These are phyloP conservation scores for Clavispora vitiphila DNA, from an alignment of 805 yeast species.

Conservation along the genomic window DNA sequence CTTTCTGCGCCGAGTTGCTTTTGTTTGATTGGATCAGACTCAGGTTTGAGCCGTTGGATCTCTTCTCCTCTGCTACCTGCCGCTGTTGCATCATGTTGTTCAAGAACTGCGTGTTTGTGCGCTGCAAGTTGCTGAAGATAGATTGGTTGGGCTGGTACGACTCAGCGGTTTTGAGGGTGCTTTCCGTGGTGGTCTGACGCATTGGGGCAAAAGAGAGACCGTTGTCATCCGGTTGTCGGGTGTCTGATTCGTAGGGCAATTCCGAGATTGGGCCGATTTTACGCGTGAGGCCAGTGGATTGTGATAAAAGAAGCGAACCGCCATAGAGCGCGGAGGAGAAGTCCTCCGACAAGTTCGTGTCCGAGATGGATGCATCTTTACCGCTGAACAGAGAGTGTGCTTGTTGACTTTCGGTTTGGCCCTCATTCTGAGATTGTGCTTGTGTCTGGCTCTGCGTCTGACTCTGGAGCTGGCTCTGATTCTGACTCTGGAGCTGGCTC, in stretches of 20 bases:
- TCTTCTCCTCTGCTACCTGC: conserved; percentile 9
- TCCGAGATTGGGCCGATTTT: conserved; percentile 18
- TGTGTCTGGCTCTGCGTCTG: too few species aligned
- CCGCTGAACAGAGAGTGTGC: too few species aligned
- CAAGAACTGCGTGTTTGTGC: conserved; percentile 34
- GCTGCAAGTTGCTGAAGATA: conserved; percentile 36
- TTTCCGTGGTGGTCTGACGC: conserved; percentile 18
- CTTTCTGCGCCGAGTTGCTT: conserved; percentile 2
- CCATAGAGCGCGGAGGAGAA: conserved; percentile 29
- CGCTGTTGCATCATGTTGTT: conserved; percentile 19
- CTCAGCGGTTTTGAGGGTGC: conserved; percentile 23
- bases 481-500: too few species aligned
- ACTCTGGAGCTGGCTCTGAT: too few species aligned
- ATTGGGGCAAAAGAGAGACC: neutral
- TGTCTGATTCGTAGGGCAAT: neutral
- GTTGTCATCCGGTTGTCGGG: neutral
- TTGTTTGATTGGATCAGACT: neutral
- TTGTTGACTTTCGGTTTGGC: too few species aligned
- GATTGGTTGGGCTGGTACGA: conserved; percentile 41
- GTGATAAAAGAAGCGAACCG: conserved; percentile 38
- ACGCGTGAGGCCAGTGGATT: conserved; percentile 37
- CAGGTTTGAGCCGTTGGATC: neutral
- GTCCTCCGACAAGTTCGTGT: conserved; percentile 25
- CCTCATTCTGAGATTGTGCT: too few species aligned
- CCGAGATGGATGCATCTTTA: conserved; percentile 2